A percentile compares a stretch with the other conserved stretches of the same genome.
Conservation (phyloP, 805 yeast genomes). For the Cyberlindnera petersonii region DNA sequence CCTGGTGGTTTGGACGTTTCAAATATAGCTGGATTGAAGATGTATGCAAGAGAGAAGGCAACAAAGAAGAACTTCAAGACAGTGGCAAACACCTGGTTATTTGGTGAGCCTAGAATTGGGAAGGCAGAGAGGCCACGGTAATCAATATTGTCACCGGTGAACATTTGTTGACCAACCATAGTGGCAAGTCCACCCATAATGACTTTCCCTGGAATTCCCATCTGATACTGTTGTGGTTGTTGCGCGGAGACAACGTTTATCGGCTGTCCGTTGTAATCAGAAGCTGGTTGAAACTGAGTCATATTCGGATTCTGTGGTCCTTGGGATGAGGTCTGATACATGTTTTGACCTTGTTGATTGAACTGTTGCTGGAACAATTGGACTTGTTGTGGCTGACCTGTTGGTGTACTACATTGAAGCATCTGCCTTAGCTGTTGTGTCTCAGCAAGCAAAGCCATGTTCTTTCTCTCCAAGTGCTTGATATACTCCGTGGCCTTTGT, state of each 20-base stretch:
- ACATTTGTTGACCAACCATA: constrained; percentile 36
- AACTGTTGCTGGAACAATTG: constrained; percentile 14
- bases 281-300: constrained; percentile 25
- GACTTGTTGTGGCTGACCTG: constrained; percentile 6
- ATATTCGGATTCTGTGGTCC: constrained; percentile 5
- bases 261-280: constrained; percentile 25
- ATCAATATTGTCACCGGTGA: constrained; percentile 31
- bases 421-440: constrained; percentile 41
- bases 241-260: constrained; percentile 24
- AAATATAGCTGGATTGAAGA: constrained; percentile 21
- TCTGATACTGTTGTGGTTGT: constrained; percentile 19
- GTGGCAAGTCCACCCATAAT: constrained; percentile 49
- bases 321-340: constrained; percentile 4
- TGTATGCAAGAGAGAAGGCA: constrained; percentile 20
- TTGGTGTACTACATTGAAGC: constrained; percentile 5
- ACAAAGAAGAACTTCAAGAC: constrained; percentile 28
- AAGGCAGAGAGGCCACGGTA: constrained; percentile 43
- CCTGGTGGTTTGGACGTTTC: constrained; percentile 1
- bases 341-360: constrained; percentile 11
- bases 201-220: constrained; percentile 33
- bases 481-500: constrained; percentile 81
- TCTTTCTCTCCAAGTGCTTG: constrained; percentile 53
- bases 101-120: constrained; percentile 33
- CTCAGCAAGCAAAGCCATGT: constrained; percentile 43
- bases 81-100: constrained; percentile 26